Base-by-base conservation (phyloP, 129 eudicot species). In the Dittrichia graveolens region DNA sequence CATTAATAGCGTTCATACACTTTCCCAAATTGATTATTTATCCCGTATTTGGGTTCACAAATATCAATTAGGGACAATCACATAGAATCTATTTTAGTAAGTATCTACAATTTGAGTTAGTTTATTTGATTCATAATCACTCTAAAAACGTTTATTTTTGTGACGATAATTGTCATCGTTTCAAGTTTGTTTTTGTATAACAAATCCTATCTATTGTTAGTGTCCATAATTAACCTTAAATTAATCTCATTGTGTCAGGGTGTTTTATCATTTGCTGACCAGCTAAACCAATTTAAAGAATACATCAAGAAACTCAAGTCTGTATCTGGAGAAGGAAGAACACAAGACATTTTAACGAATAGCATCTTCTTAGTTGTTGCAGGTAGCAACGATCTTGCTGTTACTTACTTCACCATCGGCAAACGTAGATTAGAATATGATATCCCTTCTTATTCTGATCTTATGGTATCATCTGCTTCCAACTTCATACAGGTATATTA, bases 341-440 rank as follows among this genome's bases (percentile, higher is more conserved):
- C 92, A 34, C 71, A 52, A 4, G 41, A n/a, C 78, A 84, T 89
- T 5, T 45, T 93, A 58, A 71, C 67, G 16, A 87, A 89, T 45
- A 66, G 82, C 60, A 0, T 93, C n/a, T 77, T 43, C 76, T 6
- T 93, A 16, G 80, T 93, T 9, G 88, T 89, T 7, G 88, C 92
- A 1, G 98, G 96, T 4, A 93, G 92, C 58, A 83, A 89, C 59
- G 96, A 93, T 72, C 74, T 93, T n/a, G 88, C 95, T 35, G 87
- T 87, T 58, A 93, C 96, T 18, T 93, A 93, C 43, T 93, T 85
- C 74, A 80, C 81, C 2, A 5, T 82, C 1, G 87, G 90, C 45
- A 52, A 78, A 13, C 73, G 88, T 5, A 73, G 37, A n/a, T 45
- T 45, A 34, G 74, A 72, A 8, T 92, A 88, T 34, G 88, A 93